Conservation (phyloP, 768 basidiomycete genomes). For the Phaeotremella skinneri region DNA sequence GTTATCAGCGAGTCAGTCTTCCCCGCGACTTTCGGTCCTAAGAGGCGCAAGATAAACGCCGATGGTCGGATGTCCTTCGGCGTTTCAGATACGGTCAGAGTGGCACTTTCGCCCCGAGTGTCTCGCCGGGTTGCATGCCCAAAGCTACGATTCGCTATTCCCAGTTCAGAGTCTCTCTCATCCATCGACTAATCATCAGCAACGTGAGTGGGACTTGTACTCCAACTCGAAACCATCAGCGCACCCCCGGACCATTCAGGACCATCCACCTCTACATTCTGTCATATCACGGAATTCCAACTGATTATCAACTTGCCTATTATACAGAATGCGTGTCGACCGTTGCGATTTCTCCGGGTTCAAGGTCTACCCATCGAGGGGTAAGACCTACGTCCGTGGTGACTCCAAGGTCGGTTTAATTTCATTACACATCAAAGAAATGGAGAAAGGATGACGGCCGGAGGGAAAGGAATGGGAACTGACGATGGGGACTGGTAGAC, state of each 20-base stretch:
- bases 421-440: slow-evolving; percentile 1
- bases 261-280: too few relatives aligned
- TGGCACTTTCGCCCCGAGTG: neutral
- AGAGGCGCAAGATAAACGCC: neutral
- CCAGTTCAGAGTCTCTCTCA: neutral
- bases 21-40: neutral
- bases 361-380: slow-evolving; percentile 98
- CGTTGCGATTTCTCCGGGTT: slow-evolving; percentile 96
- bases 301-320: too few relatives aligned
- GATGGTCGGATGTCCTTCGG: neutral
- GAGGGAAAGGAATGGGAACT: slow-evolving; percentile 8
- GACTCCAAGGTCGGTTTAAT: slow-evolving; percentile 77
- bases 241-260: too few relatives aligned
- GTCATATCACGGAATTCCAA: too few relatives aligned
- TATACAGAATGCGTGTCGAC: slow-evolving; percentile 75
- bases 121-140: too few relatives aligned
- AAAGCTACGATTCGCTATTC: too few relatives aligned
- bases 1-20: too few relatives aligned
- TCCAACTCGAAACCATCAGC: neutral
- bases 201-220: slow-evolving; percentile 5
- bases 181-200: slow-evolving; percentile 7
- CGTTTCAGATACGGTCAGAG: neutral
- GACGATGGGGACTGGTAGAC: slow-evolving; percentile 57
- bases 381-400: slow-evolving; percentile 89
- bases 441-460: neutral